Base-by-base conservation (phyloP, 805 yeast species). In the Kazachstania psychrophila region DNA sequence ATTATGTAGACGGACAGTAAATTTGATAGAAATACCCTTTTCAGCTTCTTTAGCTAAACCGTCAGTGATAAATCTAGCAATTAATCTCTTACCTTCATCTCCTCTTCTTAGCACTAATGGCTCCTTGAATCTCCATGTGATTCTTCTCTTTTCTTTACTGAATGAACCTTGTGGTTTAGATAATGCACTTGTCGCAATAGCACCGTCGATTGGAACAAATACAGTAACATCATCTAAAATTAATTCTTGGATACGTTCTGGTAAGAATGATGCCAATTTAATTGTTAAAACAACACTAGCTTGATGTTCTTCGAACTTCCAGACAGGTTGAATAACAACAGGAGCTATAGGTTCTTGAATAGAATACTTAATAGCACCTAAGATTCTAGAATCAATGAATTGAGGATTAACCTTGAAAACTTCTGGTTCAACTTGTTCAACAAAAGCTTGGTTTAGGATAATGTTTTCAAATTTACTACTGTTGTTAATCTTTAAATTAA, bases 121-220 rank as follows among this genome's bases (percentile, higher is more conserved):
- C 31, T 63, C 66, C 39, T 47, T 62, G 47, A 77, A 75, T 54
- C 81, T 74, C 96, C 96, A 88, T 0, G 92, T 79, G 40, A 92
- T 79, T 60, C 96, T 74, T 47, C 76, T 79, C 53, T 76, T 78
- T 36, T 87, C 96, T 52, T 75, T 80, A 60, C 80, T 85, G 68
- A 87, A 89, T 1, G 94, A 75, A 39, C 96, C 97, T 38, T 82
- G 78, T 5, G 98, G 98, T 56, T 83, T 85, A 3, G 95, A 81
- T 43, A 87, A 77, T 1, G 96, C 96, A 15, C 79, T 68, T 2
- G 77, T 64, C 3, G 80, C 70, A 13, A 74, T 70, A 9, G 82
- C 79, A 25, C 79, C 81, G 13, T 69, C 64, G 47, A 80, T 76
- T n/a, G 77, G 65, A 31, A 84, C 68, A 22, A 62, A 57, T 6